Evolutionary conservation across 1,139 yeast species (phyloP), one percentile per base, ranked within the genome.

Genomic region (Pichia cactophila): DNA sequence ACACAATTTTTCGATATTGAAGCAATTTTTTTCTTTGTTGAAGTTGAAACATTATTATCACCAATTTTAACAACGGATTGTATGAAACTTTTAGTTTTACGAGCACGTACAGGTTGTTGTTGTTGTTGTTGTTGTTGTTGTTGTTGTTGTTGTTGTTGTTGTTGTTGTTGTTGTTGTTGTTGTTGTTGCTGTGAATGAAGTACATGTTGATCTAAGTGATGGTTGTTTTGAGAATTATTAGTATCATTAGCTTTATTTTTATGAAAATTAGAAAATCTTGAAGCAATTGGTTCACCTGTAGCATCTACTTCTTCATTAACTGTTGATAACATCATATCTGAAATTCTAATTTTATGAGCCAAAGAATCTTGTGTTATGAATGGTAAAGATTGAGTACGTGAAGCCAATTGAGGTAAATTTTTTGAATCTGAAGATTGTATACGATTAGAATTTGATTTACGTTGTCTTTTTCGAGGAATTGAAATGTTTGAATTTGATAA

Each of bases 361-460:
- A 63, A 51, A 6, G 65, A 58, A 50, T 62, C 60, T 45, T 59
- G 61, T 29, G 60, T 57, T 23, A 61, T 49, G 31, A 63, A 63
- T 2, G 68, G 67, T 33, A 65, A 50, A 14, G 68, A 65, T 43
- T 65, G 68, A 3, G 68, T 64, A 48, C 68, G 53, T 10, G 65
- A 56, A 12, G 68, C 68, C 23, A 62, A 43, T 44, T 58, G 62
- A 5, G 64, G 64, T 17, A 45, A 14, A 47, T 45, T 50, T 14
- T 41, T 26, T 2, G 11, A 16, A 17, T 16, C 23, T 12, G 35
- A 14, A 31, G 35, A 10, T 12, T 26, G 39, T 8, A 33, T 1
- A 33, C 36, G 40, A 37, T 28, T 38, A 14, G 40, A 42, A 26
- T 5, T 20, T n/a, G 48, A 45, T 38, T 45, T 46, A 44, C 33